Evolutionary conservation across 352 stramenopile species (phyloP).

Genomic region (Aphanomyces cochlioides): DNA sequence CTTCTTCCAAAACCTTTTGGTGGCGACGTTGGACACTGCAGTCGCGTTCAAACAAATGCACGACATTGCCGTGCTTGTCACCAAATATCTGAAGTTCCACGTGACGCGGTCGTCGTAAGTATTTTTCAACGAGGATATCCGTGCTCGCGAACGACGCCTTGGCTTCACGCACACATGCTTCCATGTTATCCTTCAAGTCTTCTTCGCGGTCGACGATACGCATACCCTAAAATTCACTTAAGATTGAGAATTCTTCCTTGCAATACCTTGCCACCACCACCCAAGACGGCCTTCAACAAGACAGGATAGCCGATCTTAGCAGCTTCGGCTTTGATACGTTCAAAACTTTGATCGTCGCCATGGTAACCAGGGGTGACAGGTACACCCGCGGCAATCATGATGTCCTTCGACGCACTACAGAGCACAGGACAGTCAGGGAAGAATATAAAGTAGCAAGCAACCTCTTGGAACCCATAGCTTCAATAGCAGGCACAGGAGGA

Average conservation of each 20-base stretch:
- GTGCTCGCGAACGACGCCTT: slow-evolving; percentile 87
- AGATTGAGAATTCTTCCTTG: background rate
- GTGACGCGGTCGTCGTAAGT: slow-evolving; percentile 82
- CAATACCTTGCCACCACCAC: slow-evolving; percentile 74
- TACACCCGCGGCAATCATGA: slow-evolving; percentile 85
- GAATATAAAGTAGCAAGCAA: background rate
- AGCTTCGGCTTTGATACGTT: slow-evolving; percentile 69
- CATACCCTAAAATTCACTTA: slow-evolving; percentile 62
- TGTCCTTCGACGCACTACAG: slow-evolving; percentile 83
- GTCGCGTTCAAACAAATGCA: slow-evolving; percentile 89
- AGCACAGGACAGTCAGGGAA: background rate
- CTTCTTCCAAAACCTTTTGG: slow-evolving; percentile 94
- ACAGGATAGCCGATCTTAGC: slow-evolving; percentile 89
- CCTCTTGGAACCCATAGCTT: slow-evolving; percentile 88
- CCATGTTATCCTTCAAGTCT: slow-evolving; percentile 73
- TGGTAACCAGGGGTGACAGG: slow-evolving; percentile 89
- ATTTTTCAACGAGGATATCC: slow-evolving; percentile 91
- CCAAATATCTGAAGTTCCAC: slow-evolving; percentile 93
- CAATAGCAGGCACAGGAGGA: slow-evolving; percentile 79
- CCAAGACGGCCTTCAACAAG: slow-evolving; percentile 90
- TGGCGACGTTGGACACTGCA: slow-evolving; percentile 89
- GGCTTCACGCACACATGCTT: slow-evolving; percentile 84
- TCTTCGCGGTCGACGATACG: slow-evolving; percentile 81
- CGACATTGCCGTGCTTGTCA: slow-evolving; percentile 85
- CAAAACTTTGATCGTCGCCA: slow-evolving; percentile 82